Evolutionary conservation across 2,329 filamentous ascomycete genomes (phyloP), one percentile per base, ranked within the genome.

Genomic region (Penicillium verrucosum): DNA sequence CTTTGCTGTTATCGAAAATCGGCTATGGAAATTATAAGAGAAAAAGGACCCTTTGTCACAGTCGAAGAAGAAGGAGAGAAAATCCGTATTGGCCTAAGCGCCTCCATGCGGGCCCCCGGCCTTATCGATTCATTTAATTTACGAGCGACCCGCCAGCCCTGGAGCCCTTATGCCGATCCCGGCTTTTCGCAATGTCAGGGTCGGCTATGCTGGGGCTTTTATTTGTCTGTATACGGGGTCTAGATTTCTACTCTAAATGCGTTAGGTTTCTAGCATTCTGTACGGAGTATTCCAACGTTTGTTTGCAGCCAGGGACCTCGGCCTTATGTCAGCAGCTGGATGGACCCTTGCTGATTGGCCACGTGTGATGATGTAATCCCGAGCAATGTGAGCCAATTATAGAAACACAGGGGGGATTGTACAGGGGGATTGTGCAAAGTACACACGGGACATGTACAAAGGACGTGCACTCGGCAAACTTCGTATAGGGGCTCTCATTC

Each of bases 91-190:
- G 59, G 62, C 56, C 56, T 60, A 53, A 59, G 61, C 61, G 59
- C 44, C 38, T 56, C 53, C 29, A 63, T 65, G 63, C 63, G 63
- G 63, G 63, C 49, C 59, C 61, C 61, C 60, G 56, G 60, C 29
- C 54, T 64, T 62, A 64, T 64, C 60, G 56, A 56, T 43, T 54
- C 37, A 49, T 49, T 56, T 55, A 53, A 53, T 53, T 53, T 40
- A 34, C 29, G 18, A 30, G 12, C 43, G 34, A 44, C 53, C 53
- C 53, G 41, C 47, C 14, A 34, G 25, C 25, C 37, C 16, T 29
- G 16, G 18, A 46, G 10, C n/a, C 14, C 21, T 25, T 41, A 3
- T 53, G 43, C 42, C 42, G 50, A 48, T 48, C 46, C 46, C 53
- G 44, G 48, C 23, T 29, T 27, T 23, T 36, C 5, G 34, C 11